These are phyloP conservation scores for Collybia sp. DNA, from an alignment of 768 basidiomycete species.

Conservation along the genomic window DNA sequence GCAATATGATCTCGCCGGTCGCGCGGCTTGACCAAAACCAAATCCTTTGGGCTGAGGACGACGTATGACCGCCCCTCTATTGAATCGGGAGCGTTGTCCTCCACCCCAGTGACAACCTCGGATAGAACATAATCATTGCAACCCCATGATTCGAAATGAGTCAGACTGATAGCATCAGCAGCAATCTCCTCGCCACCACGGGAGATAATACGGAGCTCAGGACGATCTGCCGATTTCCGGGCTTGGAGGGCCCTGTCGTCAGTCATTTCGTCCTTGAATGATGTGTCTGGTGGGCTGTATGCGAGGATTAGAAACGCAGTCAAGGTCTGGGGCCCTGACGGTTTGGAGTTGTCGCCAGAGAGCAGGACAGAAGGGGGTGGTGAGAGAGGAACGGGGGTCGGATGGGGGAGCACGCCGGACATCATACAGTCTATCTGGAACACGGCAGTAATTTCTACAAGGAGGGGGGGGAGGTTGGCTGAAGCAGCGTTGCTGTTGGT, in stretches of 20 bases:
- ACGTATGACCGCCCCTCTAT: constrained; percentile 58
- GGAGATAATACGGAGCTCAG: constrained; percentile 90
- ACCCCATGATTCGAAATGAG: constrained; percentile 76
- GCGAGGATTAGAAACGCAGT: constrained; percentile 85
- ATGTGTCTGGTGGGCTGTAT: constrained; percentile 77
- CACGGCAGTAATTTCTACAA: constrained; percentile 86
- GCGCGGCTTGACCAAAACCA: constrained; percentile 83
- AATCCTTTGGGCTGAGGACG: constrained; percentile 81
- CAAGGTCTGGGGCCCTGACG: constrained; percentile 26
- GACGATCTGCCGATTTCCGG: constrained; percentile 83
- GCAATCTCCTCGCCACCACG: constrained; percentile 85
- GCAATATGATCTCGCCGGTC: constrained; percentile 87
- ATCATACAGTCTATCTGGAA: constrained; percentile 97
- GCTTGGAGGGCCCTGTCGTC: constrained; percentile 71
- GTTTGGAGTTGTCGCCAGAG: constrained; percentile 8
- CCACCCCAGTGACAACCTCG: constrained; percentile 35
- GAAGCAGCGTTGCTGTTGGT: constrained; percentile 35
- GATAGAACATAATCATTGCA: constrained; percentile 89
- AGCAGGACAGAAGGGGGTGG: constrained; percentile 10
- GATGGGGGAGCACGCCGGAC: constrained; percentile 82
- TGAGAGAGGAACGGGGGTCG: constrained; percentile 26
- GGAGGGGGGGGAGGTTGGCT: constrained; percentile 49
- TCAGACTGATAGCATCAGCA: constrained; percentile 76
- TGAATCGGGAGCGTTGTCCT: constrained; percentile 18
- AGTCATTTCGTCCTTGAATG: constrained; percentile 59